Evolutionary conservation across 176 grass and related monocot species (phyloP).

Genomic region (Musa troglodytarum): DNA sequence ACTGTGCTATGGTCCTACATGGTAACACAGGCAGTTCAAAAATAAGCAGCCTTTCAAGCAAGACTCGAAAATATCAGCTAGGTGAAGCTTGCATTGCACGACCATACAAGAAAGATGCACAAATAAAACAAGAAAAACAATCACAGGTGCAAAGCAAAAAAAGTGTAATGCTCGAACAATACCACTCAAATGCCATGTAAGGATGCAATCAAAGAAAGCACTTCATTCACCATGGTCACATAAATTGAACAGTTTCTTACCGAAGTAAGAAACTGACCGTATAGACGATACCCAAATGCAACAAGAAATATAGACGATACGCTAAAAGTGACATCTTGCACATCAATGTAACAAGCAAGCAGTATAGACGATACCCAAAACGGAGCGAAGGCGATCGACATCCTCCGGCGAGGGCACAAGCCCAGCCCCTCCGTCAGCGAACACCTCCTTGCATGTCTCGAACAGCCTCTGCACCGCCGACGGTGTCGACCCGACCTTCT

Average conservation of each 20-base stretch:
- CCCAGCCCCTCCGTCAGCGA: conserved; percentile 30
- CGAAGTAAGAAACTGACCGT: no score
- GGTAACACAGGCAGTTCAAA: no score
- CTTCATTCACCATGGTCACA: no score
- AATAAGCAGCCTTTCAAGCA: not conserved
- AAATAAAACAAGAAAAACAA: not conserved
- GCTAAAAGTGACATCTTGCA: conserved; percentile 1
- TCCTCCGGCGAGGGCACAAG: conserved; percentile 45
- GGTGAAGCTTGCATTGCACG: not conserved
- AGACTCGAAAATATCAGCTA: no score
- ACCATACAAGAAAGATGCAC: not conserved
- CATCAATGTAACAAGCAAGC: conserved; percentile 3
- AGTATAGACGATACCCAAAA: conserved; percentile 2
- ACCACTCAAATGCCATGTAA: not conserved
- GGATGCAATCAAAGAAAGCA: not conserved
- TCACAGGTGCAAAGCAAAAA: not conserved
- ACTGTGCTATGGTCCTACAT: no score
- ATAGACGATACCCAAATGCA: no score
- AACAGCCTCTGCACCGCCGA: conserved; percentile 52
- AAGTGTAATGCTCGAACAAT: not conserved
- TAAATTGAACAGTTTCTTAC: no score
- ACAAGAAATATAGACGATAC: no score
- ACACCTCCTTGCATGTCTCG: conserved; percentile 52
- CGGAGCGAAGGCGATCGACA: conserved; percentile 35
- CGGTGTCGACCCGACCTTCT: conserved; percentile 10